Base-by-base conservation (phyloP, 345 rosid species). In the Alliaria petiolata region DNA sequence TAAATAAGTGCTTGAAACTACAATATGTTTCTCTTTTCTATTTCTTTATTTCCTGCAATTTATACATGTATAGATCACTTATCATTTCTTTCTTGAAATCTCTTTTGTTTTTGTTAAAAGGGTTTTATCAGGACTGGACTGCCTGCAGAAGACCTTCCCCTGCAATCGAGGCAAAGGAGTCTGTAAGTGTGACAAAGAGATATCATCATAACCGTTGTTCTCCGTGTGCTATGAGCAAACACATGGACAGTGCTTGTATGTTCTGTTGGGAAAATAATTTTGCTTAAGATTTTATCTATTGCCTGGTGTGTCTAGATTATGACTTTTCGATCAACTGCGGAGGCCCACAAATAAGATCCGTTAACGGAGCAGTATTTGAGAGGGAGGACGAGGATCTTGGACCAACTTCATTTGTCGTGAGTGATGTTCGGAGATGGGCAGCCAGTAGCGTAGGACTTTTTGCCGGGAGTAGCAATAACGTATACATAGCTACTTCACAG, bases 111-210 rank as follows among this genome's bases (percentile, higher is more conserved):
- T n/a, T 67, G 70, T 45, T 74, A 20, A 82, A 33, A 59, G 47
- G 58, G 69, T 82, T 64, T 81, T 83, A 16, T 34, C 79, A 8
- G 91, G 95, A 33, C 58, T 92, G 30, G 64, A 71, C 28, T 92
- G 98, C 73, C 86, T 89, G 57, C 95, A 92, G 64, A 70, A 67
- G 20, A 74, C 79, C 43, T 89, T 89, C 69, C 89, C 91, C 26
- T 89, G 96, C 81, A 69, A 80, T 69, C 78, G 82, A 35, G 88
- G 76, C 56, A 1, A 59, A 81, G 85, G 84, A 72, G 50, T 71
- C 13, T 84, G 95, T 89, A 79, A 88, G 96, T 78, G 22, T 19
- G 50, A 45, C 59, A 45, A 28, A 70, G 4, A 44, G 15, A 31
- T 28, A 28, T 20, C 25, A n/a, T n/a, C n/a, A 28, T 30, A 40